Conservation (phyloP, 2,329 filamentous ascomycete species). For the Xylaria sp. region DNA sequence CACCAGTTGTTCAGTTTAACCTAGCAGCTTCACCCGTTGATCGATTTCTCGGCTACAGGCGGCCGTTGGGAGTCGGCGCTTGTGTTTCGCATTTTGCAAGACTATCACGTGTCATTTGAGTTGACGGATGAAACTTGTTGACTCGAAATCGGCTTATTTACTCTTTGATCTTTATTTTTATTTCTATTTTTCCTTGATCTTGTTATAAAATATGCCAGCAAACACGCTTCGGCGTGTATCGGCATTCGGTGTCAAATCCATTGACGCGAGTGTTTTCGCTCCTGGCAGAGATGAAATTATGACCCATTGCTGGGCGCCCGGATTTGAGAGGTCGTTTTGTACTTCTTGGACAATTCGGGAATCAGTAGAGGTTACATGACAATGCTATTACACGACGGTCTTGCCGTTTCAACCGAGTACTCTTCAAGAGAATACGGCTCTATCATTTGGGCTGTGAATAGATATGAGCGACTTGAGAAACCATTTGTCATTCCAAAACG, state of each 20-base stretch:
- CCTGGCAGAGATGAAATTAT: constrained; percentile 63
- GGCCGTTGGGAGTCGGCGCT: constrained; percentile 11
- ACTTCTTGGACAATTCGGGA: constrained; percentile 64
- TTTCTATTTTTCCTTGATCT: neutral
- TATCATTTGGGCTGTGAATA: neutral
- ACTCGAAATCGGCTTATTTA: neutral
- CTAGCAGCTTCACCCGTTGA: constrained; percentile 1
- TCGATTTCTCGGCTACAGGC: neutral
- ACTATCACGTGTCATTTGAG: neutral
- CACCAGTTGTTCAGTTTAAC: constrained; percentile 3
- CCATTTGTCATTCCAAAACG: constrained; percentile 26
- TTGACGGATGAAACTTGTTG: neutral
- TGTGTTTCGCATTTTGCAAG: neutral
- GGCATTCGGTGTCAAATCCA: constrained; percentile 60
- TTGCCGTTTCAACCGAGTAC: neutral
- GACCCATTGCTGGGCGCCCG: constrained; percentile 68
- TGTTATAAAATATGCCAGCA: constrained; percentile 43
- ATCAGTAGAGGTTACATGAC: constrained; percentile 69
- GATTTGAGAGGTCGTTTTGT: constrained; percentile 66
- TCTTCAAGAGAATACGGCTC: neutral
- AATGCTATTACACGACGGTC: neutral
- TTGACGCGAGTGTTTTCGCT: constrained; percentile 66
- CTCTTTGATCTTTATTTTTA: neutral
- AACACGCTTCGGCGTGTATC: constrained; percentile 55
- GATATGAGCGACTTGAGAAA: constrained; percentile 13